Evolutionary conservation across 2,329 filamentous ascomycete species (phyloP).

Genomic region (Cladosporium sp.): DNA sequence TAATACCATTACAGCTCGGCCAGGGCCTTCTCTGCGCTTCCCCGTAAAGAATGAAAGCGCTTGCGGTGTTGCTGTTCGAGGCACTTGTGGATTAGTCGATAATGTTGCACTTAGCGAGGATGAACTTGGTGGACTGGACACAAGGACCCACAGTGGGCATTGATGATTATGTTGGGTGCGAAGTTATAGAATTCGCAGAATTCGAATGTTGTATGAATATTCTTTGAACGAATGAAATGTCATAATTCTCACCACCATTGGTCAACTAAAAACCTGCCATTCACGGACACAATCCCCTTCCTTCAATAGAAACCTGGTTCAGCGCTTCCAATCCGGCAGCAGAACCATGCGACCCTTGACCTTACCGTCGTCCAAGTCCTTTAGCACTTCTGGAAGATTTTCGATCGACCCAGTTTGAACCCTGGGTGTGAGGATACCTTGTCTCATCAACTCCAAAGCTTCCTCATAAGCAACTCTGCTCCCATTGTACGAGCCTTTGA

Average conservation of each 20-base stretch:
- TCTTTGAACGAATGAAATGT: neutral
- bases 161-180: neutral
- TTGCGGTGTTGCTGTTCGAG: neutral
- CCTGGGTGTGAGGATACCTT: constrained; percentile 38
- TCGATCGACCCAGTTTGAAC: constrained; percentile 37
- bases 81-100: neutral
- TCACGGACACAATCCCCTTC: neutral
- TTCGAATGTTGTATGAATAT: neutral
- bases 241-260: neutral
- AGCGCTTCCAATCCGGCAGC: constrained; percentile 27
- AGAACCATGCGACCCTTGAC: constrained; percentile 35
- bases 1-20: constrained; percentile 6
- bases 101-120: neutral
- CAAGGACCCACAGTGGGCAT: neutral
- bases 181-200: neutral
- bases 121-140: neutral
- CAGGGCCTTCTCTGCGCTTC: constrained; percentile 14
- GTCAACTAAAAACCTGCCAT: neutral
- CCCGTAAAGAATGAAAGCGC: neutral
- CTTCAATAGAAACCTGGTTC: neutral
- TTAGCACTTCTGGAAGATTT: constrained; percentile 39
- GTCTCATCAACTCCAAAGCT: constrained; percentile 39
- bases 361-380: constrained; percentile 39
- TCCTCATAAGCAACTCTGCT: constrained; percentile 43
- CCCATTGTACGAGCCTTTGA: constrained; percentile 43